Conservation (phyloP, 257 asterid species). For the Gardenia jasminoides region DNA sequence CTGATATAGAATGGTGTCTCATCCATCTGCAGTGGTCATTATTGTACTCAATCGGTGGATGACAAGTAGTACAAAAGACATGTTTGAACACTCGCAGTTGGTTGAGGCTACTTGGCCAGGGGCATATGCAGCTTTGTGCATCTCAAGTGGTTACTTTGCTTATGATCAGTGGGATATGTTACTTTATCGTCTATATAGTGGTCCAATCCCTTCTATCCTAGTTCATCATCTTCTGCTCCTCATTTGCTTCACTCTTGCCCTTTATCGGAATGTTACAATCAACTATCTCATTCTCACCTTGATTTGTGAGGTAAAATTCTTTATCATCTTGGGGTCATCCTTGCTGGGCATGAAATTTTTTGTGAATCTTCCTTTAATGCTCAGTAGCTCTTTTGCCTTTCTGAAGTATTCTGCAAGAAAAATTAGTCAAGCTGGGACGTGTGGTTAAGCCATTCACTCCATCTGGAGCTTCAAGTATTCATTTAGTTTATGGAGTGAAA, state of each 20-base stretch:
- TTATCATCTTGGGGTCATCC: neutral
- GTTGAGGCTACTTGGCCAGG: constrained; percentile 72
- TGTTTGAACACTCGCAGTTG: constrained; percentile 79
- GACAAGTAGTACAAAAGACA: constrained; percentile 36
- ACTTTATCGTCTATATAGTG: constrained; percentile 60
- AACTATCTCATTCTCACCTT: constrained; percentile 94
- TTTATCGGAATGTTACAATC: constrained; percentile 76
- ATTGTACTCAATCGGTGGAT: constrained; percentile 56
- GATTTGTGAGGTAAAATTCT: constrained; percentile 67
- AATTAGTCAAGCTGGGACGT: neutral
- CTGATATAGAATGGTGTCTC: neutral
- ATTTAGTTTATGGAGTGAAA: neutral
- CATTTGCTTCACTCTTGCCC: constrained; percentile 82
- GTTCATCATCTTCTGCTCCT: constrained; percentile 87
- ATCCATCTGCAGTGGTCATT: constrained; percentile 41
- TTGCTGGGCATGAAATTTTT: neutral
- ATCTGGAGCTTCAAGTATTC: neutral
- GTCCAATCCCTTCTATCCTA: constrained; percentile 72
- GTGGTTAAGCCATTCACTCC: neutral
- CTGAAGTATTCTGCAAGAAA: neutral
- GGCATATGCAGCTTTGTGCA: constrained; percentile 72
- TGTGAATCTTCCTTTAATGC: neutral
- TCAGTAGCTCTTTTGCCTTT: neutral
- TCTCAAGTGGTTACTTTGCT: constrained; percentile 90
- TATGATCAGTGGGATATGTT: constrained; percentile 95